These are phyloP conservation scores for Trichosporon asahii DNA, from an alignment of 1,284 basidiomycete species.

Conservation along the genomic window DNA sequence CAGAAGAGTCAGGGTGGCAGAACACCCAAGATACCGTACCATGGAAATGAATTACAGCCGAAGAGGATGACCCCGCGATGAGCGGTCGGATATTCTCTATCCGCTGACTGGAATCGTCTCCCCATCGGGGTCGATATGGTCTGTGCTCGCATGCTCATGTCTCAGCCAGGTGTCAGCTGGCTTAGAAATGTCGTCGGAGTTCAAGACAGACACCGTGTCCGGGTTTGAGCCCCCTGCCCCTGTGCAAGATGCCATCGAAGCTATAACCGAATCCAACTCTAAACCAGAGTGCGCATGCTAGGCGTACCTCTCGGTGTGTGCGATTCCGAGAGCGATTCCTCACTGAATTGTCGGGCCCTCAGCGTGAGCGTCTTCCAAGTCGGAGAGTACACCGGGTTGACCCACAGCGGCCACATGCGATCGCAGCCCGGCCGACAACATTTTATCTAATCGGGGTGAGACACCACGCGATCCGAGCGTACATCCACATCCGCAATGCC, in stretches of 20 bases:
- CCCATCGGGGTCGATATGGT: neutral
- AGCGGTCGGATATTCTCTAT: neutral
- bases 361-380: neutral
- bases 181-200: neutral
- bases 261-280: neutral
- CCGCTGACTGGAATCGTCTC: neutral
- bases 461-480: neutral
- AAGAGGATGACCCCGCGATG: neutral
- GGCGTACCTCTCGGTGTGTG: neutral
- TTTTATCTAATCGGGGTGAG: neutral
- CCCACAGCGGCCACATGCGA: no score
- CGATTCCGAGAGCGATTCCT: neutral
- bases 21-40: neutral
- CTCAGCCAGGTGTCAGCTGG: neutral
- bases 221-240: neutral
- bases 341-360: neutral
- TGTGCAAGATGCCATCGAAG: no score
- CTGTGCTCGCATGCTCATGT: neutral
- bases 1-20: neutral
- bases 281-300: neutral
- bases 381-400: neutral
- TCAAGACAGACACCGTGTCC: neutral
- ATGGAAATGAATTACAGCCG: neutral
- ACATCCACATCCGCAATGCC: no score
- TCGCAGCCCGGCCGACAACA: no score